These are phyloP conservation scores for Corymbia calophylla DNA, from an alignment of 441 rosid genomes.

Conservation along the genomic window DNA sequence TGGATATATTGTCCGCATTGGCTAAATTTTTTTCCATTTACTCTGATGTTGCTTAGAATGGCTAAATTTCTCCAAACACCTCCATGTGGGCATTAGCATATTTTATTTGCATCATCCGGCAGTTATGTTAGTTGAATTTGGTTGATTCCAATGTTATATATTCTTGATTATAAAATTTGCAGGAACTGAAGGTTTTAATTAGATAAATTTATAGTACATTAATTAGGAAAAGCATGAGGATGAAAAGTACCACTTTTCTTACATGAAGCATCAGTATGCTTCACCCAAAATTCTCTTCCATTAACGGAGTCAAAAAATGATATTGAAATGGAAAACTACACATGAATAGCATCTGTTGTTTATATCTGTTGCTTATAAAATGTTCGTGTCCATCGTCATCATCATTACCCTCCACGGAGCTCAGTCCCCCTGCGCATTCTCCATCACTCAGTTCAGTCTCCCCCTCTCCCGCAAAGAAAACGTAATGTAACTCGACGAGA, in stretches of 20 bases:
- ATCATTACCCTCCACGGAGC: neutral
- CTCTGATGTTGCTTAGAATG: neutral
- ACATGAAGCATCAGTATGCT: neutral
- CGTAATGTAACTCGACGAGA: neutral
- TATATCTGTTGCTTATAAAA: neutral
- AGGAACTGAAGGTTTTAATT: neutral
- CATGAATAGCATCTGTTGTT: neutral
- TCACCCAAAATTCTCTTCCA: neutral
- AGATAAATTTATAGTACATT: neutral
- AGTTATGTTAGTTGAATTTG: neutral
- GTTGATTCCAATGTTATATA: neutral
- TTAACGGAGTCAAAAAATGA: neutral
- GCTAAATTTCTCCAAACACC: neutral
- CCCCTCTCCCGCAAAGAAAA: neutral
- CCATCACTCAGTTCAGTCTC: neutral
- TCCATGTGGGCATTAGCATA: neutral
- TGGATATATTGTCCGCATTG: neutral
- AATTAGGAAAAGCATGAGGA: neutral
- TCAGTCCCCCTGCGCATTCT: neutral
- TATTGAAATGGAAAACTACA: neutral
- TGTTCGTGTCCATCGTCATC: neutral
- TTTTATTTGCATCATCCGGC: neutral
- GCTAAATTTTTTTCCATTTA: neutral
- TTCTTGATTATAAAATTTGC: neutral
- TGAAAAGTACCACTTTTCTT: neutral